phyloP scores from a whole-genome alignment of 768 basidiomycete species.

The Boletus sp. region DNA sequence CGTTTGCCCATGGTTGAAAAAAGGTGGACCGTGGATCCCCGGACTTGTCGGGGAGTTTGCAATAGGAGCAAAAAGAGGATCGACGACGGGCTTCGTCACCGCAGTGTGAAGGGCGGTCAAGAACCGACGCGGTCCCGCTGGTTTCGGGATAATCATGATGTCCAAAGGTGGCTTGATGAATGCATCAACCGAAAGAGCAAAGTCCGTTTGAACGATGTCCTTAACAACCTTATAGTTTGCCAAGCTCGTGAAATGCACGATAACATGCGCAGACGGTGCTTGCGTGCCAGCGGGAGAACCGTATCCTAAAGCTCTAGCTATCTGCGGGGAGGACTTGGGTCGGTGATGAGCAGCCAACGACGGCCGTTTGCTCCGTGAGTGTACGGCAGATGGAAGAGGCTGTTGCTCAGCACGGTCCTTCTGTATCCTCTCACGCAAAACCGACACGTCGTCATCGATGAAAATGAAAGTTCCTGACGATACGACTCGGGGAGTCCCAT shows the following conservation, averaged over 20 bases:
- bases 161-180: constrained; percentile 64
- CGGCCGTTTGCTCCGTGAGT: constrained; percentile 58
- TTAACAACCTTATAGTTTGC: constrained; percentile 86
- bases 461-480: constrained; percentile 65
- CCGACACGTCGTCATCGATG: constrained; percentile 88
- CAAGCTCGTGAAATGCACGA: constrained; percentile 90
- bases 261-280: constrained; percentile 37
- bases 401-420: constrained; percentile 59
- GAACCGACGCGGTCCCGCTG: constrained; percentile 91
- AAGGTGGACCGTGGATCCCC: constrained; percentile 51
- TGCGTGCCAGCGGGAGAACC: constrained; percentile 28
- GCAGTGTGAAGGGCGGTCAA: constrained; percentile 92
- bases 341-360: constrained; percentile 66
- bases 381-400: constrained; percentile 36
- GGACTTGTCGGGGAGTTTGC: constrained; percentile 88
- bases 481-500: constrained; percentile 25
- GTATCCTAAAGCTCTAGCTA: constrained; percentile 55
- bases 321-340: constrained; percentile 78
- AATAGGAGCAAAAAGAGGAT: constrained; percentile 92
- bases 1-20: constrained; percentile 33
- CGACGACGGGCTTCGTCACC: constrained; percentile 79
- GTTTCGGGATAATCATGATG: constrained; percentile 96
- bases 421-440: constrained; percentile 73
- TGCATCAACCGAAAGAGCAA: constrained; percentile 44
- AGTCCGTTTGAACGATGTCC: constrained; percentile 70